A percentile compares a stretch with the other conserved stretches of the same genome.
Evolutionary conservation across 768 basidiomycete genomes (phyloP).

Genomic region (Xerocomus spinulosus): DNA sequence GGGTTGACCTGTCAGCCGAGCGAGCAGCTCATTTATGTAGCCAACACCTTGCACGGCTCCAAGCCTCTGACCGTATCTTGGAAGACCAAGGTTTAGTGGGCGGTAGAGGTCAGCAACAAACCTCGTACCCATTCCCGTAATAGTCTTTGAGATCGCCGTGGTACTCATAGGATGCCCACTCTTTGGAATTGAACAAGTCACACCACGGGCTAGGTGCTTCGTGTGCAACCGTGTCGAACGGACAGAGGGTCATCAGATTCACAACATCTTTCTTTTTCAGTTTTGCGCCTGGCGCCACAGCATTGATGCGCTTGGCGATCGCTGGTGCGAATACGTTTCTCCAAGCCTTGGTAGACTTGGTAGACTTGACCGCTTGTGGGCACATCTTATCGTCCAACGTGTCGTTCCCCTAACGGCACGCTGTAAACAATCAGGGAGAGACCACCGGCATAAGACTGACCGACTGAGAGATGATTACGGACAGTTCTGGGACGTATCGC

Average conservation of each 20-base stretch:
- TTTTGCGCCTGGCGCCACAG: slow-evolving; percentile 56
- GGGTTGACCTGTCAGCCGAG: slow-evolving; percentile 59
- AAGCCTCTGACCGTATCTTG: slow-evolving; percentile 60
- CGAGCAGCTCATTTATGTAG: slow-evolving; percentile 81
- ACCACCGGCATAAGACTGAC: slow-evolving; percentile 31
- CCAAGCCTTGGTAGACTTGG: slow-evolving; percentile 46
- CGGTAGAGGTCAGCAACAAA: background rate
- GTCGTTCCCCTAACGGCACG: slow-evolving; percentile 42
- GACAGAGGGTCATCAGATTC: slow-evolving; percentile 64
- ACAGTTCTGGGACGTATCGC: slow-evolving; percentile 39
- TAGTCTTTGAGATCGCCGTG: slow-evolving; percentile 66
- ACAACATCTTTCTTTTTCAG: slow-evolving; percentile 50
- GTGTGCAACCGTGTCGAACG: slow-evolving; percentile 61
- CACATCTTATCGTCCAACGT: slow-evolving; percentile 65
- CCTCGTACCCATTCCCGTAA: slow-evolving; percentile 60
- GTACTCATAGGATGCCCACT: slow-evolving; percentile 66
- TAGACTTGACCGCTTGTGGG: slow-evolving; percentile 44
- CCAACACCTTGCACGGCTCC: slow-evolving; percentile 80
- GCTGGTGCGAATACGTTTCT: slow-evolving; percentile 45
- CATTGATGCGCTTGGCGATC: slow-evolving; percentile 55
- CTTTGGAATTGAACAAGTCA: slow-evolving; percentile 50
- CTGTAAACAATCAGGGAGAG: background rate
- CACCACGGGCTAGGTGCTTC: slow-evolving; percentile 61
- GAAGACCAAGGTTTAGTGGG: background rate
- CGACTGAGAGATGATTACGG: slow-evolving; percentile 53